Evolutionary conservation across 805 yeast species (phyloP), one percentile per base, ranked within the genome.

Genomic region (Starmerella bacillaris): DNA sequence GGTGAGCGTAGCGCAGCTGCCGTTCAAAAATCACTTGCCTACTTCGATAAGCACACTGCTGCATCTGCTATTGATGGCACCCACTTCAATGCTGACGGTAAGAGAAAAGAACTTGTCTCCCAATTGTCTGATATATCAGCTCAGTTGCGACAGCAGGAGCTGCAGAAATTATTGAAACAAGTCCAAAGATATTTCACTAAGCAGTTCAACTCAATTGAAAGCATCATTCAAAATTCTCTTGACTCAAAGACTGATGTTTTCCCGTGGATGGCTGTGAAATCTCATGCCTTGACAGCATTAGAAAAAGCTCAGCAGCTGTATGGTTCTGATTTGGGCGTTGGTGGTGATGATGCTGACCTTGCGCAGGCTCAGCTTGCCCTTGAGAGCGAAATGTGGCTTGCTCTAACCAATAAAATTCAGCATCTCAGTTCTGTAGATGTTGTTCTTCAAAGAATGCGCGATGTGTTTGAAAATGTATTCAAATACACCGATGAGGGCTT

Each of bases 401-500:
- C 61, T 18, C 68, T 83, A 41, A 64, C 70, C 39, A 64, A 61
- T 7, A 60, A 68, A 18, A 61, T 77, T 30, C 74, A 66, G 45
- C 77, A 75, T 37, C 65, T 68, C 44, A 55, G 78, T 33, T 65
- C 70, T 20, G 76, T 70, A 39, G 93, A 78, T 35, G 70, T 67
- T 16, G 68, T 78, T 5, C 61, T 75, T 2, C 60, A 64, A 35
- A 64, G 80, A 18, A 56, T 86, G 50, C 72, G 79, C 50, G 92
- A 79, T 40, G 61, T 70, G 39, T 86, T 89, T 58, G 95, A 86
- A 47, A 79, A 73, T 38, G 61, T 57, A 29, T 86, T 89, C 60
- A 65, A 86, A 46, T 89, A 78, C 52, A 94, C 83, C 53, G 73
- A 67, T 24, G 67, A 74, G 40, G 92, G 84, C 3, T 56, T 80